Percentiles rank a stretch among this genome's conserved stretches.
Conservation (phyloP, 1,139 yeast species). For the Kurtzmaniella quercitrusa region DNA sequence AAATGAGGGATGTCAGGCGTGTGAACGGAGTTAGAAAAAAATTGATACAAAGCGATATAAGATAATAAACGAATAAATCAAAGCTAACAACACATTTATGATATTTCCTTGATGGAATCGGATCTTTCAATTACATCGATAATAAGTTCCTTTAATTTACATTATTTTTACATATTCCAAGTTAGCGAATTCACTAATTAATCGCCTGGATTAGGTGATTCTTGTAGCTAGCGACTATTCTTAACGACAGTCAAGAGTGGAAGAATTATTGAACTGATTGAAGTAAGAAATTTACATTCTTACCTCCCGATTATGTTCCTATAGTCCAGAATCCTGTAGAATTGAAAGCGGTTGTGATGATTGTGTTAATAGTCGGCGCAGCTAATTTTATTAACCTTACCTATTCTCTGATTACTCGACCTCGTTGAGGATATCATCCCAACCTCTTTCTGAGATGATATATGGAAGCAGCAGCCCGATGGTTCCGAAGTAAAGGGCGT, state of each 20-base stretch:
- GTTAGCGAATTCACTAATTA: neutral
- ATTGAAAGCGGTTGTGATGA: neutral
- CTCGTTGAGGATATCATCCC: constrained; percentile 27
- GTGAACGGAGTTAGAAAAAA: constrained; percentile 1
- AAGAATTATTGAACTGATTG: neutral
- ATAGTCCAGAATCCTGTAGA: neutral
- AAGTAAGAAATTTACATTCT: neutral
- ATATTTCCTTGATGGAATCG: no score
- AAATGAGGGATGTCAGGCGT: constrained; percentile 1
- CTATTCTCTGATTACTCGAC: neutral
- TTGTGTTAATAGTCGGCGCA: neutral
- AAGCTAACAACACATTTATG: neutral
- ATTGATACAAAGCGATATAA: neutral
- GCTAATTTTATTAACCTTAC: neutral
- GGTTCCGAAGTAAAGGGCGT: constrained; percentile 34
- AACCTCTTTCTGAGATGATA: constrained; percentile 34
- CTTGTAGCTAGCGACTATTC: neutral
- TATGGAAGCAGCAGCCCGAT: constrained; percentile 42
- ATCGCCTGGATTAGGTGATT: neutral
- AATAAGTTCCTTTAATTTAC: no score
- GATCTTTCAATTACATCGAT: no score
- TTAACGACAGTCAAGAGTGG: neutral
- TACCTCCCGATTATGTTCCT: neutral
- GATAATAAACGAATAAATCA: neutral
- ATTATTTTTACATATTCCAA: neutral